A percentile compares a stretch with the other conserved stretches of the same genome.
Conservation (phyloP, 2,329 filamentous ascomycete species). For the Pestalotiopsis sp. region DNA sequence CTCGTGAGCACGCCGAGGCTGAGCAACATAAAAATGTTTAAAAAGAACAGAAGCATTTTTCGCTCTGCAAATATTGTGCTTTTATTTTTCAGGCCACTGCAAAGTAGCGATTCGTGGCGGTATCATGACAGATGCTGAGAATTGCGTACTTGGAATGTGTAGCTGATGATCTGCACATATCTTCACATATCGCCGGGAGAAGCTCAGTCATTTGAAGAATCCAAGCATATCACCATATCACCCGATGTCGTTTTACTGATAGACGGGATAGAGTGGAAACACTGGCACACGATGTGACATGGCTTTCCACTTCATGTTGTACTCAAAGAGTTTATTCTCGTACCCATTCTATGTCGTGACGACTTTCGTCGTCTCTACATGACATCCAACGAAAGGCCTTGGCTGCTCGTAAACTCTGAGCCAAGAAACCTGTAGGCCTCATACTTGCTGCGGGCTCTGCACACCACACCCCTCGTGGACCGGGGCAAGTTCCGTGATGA, state of each 20-base stretch:
- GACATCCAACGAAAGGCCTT: background rate
- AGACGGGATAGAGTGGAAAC: background rate
- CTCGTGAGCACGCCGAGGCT: too few species aligned
- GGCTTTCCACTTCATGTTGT: background rate
- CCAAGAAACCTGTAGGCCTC: background rate
- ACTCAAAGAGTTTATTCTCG: background rate
- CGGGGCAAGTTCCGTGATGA: background rate
- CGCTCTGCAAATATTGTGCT: too few species aligned
- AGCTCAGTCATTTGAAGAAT: background rate
- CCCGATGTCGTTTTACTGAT: background rate
- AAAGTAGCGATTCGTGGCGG: too few species aligned
- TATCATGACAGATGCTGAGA: too few species aligned
- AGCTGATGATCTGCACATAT: too few species aligned
- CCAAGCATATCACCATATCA: background rate
- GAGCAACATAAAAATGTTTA: too few species aligned
- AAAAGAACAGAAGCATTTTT: too few species aligned
- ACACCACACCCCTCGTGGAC: background rate
- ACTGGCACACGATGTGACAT: background rate
- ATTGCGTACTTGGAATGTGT: too few species aligned
- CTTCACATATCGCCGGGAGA: too few species aligned
- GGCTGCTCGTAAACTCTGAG: background rate
- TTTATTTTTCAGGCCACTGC: too few species aligned
- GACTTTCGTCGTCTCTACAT: background rate
- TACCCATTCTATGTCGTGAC: background rate
- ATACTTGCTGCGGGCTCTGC: background rate